Evolutionary conservation across 257 asterid genomes (phyloP), one percentile per base, ranked within the genome.

Genomic region (Craterostigma plantagineum): DNA sequence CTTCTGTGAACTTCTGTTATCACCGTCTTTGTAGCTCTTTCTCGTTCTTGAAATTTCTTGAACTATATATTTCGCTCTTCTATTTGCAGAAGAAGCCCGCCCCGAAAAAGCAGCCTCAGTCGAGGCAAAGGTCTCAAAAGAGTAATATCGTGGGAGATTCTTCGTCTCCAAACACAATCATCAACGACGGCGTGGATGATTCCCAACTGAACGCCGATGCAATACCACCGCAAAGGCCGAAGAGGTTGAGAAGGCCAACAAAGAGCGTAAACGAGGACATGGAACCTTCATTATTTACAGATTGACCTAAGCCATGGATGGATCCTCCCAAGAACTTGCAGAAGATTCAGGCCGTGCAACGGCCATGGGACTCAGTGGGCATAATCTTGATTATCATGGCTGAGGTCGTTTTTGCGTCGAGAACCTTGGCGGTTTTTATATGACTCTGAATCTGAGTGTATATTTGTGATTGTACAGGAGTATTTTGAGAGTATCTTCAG

Each of bases 181-280:
- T 54, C 50, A 78, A 72, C 57, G 12, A 45, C 38, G 92, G n/a
- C n/a, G n/a, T 66, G 13, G 79, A 79, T 35, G 90, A 72, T 33
- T 65, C 57, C 16, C 48, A 55, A 9, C 71, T 44, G 35, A 59
- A 58, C 50, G 50, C 57, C 2, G 96, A 68, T 11, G 96, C 68
- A 11, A n/a, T 57, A 17, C n/a, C n/a, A n/a, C 76, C 62, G 42
- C 90, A 75, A 59, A 66, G 92, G 61, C 87, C 93, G 8, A 90
- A 83, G 77, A 74, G 98, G 58, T 47, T 72, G 74, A 90, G 72
- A 61, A 76, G 98, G 64, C 93, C 92, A 9, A 90, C 95, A 33
- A 90, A 79, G 73, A 83, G 98, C 13, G 83, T 90, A 14, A 83
- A 83, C 10, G 93, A 79, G 49, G 75, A 63, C 68, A 70, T 90